phyloP scores from a whole-genome alignment of 2,329 filamentous ascomycete genomes.

The Talaromyces sp. region DNA sequence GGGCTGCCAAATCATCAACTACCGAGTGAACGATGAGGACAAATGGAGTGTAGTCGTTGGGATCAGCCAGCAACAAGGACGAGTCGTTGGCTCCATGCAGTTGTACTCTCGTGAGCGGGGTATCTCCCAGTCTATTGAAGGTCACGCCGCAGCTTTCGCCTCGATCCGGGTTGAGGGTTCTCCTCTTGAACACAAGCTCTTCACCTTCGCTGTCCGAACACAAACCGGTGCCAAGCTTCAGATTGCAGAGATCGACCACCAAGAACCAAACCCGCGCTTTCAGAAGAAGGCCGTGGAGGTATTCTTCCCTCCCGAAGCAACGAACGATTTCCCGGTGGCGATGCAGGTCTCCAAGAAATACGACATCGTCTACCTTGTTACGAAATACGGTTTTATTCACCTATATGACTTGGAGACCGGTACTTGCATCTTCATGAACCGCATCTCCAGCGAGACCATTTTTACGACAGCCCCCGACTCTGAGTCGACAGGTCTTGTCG shows the following conservation, averaged over 20 bases:
- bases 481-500: constrained; percentile 81
- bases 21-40: constrained; percentile 88
- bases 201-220: constrained; percentile 91
- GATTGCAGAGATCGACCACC: constrained; percentile 94
- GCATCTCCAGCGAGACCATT: constrained; percentile 98
- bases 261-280: constrained; percentile 82
- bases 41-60: constrained; percentile 99
- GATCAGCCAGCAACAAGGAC: constrained; percentile 87
- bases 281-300: constrained; percentile 96
- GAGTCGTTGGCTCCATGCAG: constrained; percentile 94
- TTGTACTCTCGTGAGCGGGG: constrained; percentile 93
- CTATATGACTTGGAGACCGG: constrained; percentile 96
- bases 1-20: constrained; percentile 99
- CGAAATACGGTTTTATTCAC: constrained; percentile 98
- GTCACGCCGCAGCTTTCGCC: constrained; percentile 92
- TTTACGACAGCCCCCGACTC: constrained; percentile 87
- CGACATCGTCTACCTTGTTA: constrained; percentile 93
- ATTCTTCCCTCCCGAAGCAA: constrained; percentile 93
- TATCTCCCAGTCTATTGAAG: constrained; percentile 97
- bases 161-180: constrained; percentile 85
- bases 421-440: constrained; percentile 98
- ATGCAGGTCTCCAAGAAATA: constrained; percentile 98
- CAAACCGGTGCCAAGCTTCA: constrained; percentile 90
- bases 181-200: constrained; percentile 86
- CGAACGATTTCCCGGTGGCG: constrained; percentile 95